A percentile compares a stretch with the other conserved stretches of the same genome.
phyloP scores from a whole-genome alignment of 352 stramenopile species.

The Phytophthora sp. region DNA sequence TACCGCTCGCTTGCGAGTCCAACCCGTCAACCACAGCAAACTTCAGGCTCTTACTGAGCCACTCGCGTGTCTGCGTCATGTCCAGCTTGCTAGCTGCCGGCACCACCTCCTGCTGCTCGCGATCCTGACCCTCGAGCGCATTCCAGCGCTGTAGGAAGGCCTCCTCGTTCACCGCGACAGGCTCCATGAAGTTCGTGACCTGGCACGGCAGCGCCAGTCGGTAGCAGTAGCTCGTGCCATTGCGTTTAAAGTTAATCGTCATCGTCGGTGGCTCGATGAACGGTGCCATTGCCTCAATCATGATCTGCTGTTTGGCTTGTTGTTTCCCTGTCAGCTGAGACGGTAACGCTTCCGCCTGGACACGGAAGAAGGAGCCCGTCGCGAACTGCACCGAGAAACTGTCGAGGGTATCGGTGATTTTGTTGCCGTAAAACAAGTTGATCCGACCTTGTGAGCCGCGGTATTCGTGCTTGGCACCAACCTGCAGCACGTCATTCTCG shows the following conservation, averaged over 20 bases:
- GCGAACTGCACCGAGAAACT: slow-evolving; percentile 88
- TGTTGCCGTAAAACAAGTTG: slow-evolving; percentile 97
- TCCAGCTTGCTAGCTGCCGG: slow-evolving; percentile 82
- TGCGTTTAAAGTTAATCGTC: slow-evolving; percentile 86
- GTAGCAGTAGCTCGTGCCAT: slow-evolving; percentile 75
- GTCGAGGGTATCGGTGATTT: slow-evolving; percentile 73
- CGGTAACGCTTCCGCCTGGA: slow-evolving; percentile 75
- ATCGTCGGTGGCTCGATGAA: slow-evolving; percentile 91
- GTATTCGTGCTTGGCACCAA: slow-evolving; percentile 97
- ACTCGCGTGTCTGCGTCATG: slow-evolving; percentile 78
- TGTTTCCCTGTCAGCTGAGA: slow-evolving; percentile 85
- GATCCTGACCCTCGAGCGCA: slow-evolving; percentile 90
- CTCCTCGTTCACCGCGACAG: slow-evolving; percentile 87
- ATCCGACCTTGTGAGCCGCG: slow-evolving; percentile 92
- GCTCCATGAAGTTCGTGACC: slow-evolving; percentile 92
- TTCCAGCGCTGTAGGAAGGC: slow-evolving; percentile 95
- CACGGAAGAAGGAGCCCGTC: slow-evolving; percentile 49
- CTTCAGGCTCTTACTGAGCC: slow-evolving; percentile 90
- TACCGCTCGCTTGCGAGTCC: slow-evolving; percentile 77
- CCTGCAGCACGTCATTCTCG: slow-evolving; percentile 94
- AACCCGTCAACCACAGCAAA: slow-evolving; percentile 86
- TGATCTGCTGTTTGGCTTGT: slow-evolving; percentile 92
- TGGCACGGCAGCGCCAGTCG: slow-evolving; percentile 83
- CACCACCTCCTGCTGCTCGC: slow-evolving; percentile 94
- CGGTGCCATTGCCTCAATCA: slow-evolving; percentile 92